Percentiles rank a stretch among this genome's conserved stretches.
Evolutionary conservation across 2,329 filamentous ascomycete species (phyloP).

Genomic region (Aspergillus sp.): DNA sequence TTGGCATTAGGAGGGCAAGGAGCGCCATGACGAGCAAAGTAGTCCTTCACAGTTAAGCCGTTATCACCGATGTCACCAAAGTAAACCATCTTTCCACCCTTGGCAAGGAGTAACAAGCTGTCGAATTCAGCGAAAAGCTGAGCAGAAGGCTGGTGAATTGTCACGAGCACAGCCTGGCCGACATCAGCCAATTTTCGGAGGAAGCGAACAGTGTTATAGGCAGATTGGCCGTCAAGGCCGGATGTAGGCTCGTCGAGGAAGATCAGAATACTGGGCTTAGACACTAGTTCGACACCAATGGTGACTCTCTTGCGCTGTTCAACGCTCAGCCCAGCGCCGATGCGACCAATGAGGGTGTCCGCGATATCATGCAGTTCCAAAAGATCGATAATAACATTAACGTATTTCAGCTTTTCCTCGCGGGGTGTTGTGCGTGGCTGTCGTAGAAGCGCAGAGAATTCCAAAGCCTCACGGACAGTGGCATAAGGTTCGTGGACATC

Average conservation of each 20-base stretch:
- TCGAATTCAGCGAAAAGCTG: slow-evolving; percentile 69
- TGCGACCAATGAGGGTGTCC: slow-evolving; percentile 59
- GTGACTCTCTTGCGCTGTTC: slow-evolving; percentile 69
- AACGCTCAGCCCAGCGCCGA: slow-evolving; percentile 52
- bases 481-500: slow-evolving; percentile 67
- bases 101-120: slow-evolving; percentile 65
- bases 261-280: slow-evolving; percentile 64
- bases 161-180: slow-evolving; percentile 69
- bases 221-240: slow-evolving; percentile 66
- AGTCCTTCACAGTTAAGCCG: slow-evolving; percentile 62
- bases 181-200: slow-evolving; percentile 63
- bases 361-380: slow-evolving; percentile 63
- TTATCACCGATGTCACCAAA: slow-evolving; percentile 68
- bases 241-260: slow-evolving; percentile 72
- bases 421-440: slow-evolving; percentile 54
- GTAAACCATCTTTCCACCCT: slow-evolving; percentile 69
- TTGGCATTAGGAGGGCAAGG: slow-evolving; percentile 62
- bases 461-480: slow-evolving; percentile 64
- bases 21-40: slow-evolving; percentile 65
- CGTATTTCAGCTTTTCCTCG: slow-evolving; percentile 63
- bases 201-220: slow-evolving; percentile 66
- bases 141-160: slow-evolving; percentile 68
- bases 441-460: slow-evolving; percentile 64
- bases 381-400: slow-evolving; percentile 63
- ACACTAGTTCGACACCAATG: slow-evolving; percentile 70